phyloP scores from a whole-genome alignment of 495 filamentous ascomycete genomes.

The Aspergillus bridgeri region DNA sequence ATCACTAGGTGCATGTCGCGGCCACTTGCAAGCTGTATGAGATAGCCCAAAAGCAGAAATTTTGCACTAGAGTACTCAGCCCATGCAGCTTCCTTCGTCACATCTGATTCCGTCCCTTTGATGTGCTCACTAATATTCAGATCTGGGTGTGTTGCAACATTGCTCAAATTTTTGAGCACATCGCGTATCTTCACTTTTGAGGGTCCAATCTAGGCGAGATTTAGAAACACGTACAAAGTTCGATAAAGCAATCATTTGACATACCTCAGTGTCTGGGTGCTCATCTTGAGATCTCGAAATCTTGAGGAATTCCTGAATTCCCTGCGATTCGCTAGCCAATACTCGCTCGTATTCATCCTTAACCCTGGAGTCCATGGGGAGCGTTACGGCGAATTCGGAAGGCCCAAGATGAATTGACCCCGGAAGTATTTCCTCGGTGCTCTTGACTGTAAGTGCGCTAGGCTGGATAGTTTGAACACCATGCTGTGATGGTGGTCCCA shows the following conservation, averaged over 20 bases:
- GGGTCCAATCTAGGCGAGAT: conserved; percentile 19
- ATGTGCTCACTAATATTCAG: conserved; percentile 44
- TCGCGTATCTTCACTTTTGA: conserved; percentile 32
- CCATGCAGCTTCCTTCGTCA: conserved; percentile 49
- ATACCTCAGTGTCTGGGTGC: conserved; percentile 22
- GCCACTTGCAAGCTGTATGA: conserved; percentile 42
- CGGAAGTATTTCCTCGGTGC: conserved; percentile 26
- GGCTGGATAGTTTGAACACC: conserved; percentile 42
- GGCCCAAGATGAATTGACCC: conserved; percentile 42
- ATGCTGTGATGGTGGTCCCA: conserved; percentile 5
- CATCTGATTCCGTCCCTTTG: conserved; percentile 29
- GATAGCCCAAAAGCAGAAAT: conserved; percentile 52
- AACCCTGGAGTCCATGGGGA: conserved; percentile 45
- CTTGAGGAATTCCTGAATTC: conserved; percentile 26
- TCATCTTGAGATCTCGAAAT: conserved; percentile 15
- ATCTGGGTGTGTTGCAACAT: conserved; percentile 53
- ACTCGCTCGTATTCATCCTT: conserved; percentile 44
- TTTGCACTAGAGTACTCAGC: conserved; percentile 55
- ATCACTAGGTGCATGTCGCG: conserved; percentile 47
- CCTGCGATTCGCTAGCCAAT: conserved; percentile 22
- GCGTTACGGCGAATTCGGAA: conserved; percentile 41
- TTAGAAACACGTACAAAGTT: conserved; percentile 1
- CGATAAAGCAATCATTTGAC: background rate
- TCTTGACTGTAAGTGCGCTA: conserved; percentile 35
- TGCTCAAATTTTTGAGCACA: conserved; percentile 42